Evolutionary conservation across 2,329 filamentous ascomycete species (phyloP), one percentile per base, ranked within the genome.

Genomic region (Clarireedia monteithiana): DNA sequence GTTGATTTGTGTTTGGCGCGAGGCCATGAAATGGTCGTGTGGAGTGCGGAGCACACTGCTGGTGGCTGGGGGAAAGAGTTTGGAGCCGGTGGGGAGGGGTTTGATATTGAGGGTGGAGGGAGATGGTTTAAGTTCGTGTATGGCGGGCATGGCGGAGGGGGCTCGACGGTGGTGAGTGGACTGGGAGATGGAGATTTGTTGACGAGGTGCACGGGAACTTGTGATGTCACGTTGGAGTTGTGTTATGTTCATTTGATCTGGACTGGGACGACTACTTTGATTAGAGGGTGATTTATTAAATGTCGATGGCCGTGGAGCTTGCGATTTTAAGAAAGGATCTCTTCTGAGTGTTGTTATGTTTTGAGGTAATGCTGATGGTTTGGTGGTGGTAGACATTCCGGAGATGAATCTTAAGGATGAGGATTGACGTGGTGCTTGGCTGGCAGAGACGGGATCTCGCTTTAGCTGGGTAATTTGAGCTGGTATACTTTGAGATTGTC

Each of bases 1-100:
- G 7, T 51, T 42, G 30, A 60, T 52, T 1, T 44, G 27, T 2
- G 47, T 48, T 57, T 65, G 63, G 1, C 56, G 56, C 3, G 26
- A 20, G 5, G 61, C 63, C 58, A 62, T 64, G 42, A 58, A 17
- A 12, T 54, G 46, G 7, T 60, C 54, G 10, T 6, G 7, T 6
- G 23, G 14, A 1, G 39, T 20, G 4, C 40, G 39, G 3, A 55
- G 47, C 3, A 55, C 46, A 15, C 47, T 55, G 46, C 50, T 7
- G 26, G 20, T 5, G 23, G 24, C 5, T 6, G 49, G 12, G 26
- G 20, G 2, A 24, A n/a, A 3, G 14, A n/a, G 2, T 44, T 46
- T 9, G 7, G 1, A 9, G 4, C 12, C 27, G n/a, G 20, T 47
- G 14, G 50, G 39, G 10, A 39, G 4, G 20, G 12, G 10, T 10